Percentiles rank a stretch among this genome's conserved stretches.
Evolutionary conservation across 2,329 filamentous ascomycete species (phyloP).

Genomic region (Beauveria sp.): DNA sequence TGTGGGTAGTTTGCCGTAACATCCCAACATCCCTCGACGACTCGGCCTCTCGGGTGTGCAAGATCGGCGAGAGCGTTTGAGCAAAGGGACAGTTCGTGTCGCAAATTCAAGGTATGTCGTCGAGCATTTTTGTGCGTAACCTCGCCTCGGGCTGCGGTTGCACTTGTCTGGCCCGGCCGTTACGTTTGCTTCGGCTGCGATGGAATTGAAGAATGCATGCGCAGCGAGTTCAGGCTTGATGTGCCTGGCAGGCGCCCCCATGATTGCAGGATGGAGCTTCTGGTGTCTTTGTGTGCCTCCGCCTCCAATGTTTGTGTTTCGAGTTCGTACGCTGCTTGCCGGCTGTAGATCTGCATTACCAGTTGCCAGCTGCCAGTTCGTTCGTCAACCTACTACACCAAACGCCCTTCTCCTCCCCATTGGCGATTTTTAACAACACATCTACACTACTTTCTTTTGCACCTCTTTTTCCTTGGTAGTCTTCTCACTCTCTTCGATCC

Average conservation of each 20-base stretch:
- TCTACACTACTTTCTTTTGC: neutral
- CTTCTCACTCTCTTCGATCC: neutral
- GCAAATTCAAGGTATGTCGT: neutral
- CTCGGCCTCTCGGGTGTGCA: neutral
- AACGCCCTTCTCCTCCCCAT: neutral
- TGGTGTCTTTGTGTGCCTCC: neutral
- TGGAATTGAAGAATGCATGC: neutral
- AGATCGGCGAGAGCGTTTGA: neutral
- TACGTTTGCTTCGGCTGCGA: neutral
- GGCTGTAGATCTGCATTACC: constrained; percentile 4
- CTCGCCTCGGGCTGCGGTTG: neutral
- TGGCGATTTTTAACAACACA: neutral
- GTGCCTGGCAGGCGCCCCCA: neutral
- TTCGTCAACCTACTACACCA: neutral
- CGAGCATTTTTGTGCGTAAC: neutral
- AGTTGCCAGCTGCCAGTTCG: neutral
- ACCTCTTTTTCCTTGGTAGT: neutral
- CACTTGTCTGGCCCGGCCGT: neutral
- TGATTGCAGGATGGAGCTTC: neutral
- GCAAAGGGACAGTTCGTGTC: neutral
- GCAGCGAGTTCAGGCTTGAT: neutral
- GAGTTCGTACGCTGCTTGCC: constrained; percentile 7
- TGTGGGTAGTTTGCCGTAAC: neutral
- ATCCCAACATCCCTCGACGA: neutral
- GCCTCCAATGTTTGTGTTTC: constrained; percentile 10